Base-by-base conservation (phyloP, 2,329 filamentous ascomycete species). In the Xylaria sp. region DNA sequence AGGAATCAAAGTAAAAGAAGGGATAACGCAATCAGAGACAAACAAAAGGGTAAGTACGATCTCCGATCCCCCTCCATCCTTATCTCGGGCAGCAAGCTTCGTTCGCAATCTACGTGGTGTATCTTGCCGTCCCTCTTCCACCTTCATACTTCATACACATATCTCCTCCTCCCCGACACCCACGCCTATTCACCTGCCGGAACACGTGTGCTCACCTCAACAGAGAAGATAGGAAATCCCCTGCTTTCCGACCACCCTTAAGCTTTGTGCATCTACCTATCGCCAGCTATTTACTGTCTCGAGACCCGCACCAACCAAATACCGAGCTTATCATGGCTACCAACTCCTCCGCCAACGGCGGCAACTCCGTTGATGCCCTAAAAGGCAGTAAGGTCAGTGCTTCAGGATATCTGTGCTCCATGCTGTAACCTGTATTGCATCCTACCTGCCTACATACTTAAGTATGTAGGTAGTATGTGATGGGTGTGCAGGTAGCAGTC, bases 371-470 rank as follows among this genome's bases (percentile, higher is more conserved):
- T 71, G 80, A 86, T 73, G 77, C 80, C 73, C 80, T 86, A 76
- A 87, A 86, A 80, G 81, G 79, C 76, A 87, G 86, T 88, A 82
- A 81, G 86, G 86, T 86, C 76, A 66, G 84, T 81, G 70, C 66
- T 61, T 34, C 48, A 50, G 48, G 10, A 50, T 23, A 23, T 25
- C 20, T 50, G 25, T 46, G 25, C 23, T 32, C 44, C 50, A 20
- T 39, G 23, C n/a, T 50, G 28, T 25, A 59, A 41, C 13, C 18
- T n/a, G 28, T 39, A 37, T 32, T 50, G 28, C 44, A 59, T 41
- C 13, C 18, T n/a, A 23, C 46, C 46, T 48, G 10, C 34, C 34
- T 37, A 37, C 28, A 1, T 28, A 28, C 25, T 4, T 28, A 28
- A 2, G 2, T 4, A 37, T 10, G 8, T 10, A 37, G 34, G 34